Conservation (phyloP, 2,329 filamentous ascomycete genomes). For the Aureobasidium pullulans region DNA sequence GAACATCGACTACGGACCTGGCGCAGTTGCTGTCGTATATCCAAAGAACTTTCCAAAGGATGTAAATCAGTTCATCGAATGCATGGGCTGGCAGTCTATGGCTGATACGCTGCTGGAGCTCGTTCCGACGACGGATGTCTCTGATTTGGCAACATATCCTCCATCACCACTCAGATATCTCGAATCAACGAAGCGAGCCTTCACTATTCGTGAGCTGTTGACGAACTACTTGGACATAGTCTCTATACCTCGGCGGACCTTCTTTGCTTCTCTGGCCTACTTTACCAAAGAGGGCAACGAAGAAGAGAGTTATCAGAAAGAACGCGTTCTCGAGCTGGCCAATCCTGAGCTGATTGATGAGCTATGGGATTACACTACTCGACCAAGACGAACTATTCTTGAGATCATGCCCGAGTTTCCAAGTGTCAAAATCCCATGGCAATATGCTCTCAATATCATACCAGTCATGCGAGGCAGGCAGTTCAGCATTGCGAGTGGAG, state of each 20-base stretch:
- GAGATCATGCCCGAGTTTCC: conserved; percentile 90
- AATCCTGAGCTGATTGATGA: conserved; percentile 77
- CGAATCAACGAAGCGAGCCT: conserved; percentile 28
- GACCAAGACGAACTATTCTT: conserved; percentile 80
- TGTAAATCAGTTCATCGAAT: conserved; percentile 66
- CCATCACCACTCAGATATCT: conserved; percentile 33
- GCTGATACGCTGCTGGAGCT: conserved; percentile 64
- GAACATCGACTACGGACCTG: conserved; percentile 53
- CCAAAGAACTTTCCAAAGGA: conserved; percentile 82
- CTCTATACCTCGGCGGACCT: conserved; percentile 77
- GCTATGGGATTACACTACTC: conserved; percentile 90
- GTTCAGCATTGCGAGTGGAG: conserved; percentile 84
- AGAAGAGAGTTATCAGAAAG: conserved; percentile 51
- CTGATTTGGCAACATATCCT: conserved; percentile 28
- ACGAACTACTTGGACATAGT: conserved; percentile 82
- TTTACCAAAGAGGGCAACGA: conserved; percentile 60
- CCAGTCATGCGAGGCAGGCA: conserved; percentile 80
- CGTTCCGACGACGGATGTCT: conserved; percentile 26
- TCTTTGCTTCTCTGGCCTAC: conserved; percentile 71
- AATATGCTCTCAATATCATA: conserved; percentile 64
- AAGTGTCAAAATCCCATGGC: conserved; percentile 71
- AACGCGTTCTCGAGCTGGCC: conserved; percentile 76
- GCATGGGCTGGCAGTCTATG: conserved; percentile 69
- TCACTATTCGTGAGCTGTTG: conserved; percentile 68
- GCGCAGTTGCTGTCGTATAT: conserved; percentile 72